Conservation (phyloP, 108 stramenopile genomes). For the Skeletonema tropicum region DNA sequence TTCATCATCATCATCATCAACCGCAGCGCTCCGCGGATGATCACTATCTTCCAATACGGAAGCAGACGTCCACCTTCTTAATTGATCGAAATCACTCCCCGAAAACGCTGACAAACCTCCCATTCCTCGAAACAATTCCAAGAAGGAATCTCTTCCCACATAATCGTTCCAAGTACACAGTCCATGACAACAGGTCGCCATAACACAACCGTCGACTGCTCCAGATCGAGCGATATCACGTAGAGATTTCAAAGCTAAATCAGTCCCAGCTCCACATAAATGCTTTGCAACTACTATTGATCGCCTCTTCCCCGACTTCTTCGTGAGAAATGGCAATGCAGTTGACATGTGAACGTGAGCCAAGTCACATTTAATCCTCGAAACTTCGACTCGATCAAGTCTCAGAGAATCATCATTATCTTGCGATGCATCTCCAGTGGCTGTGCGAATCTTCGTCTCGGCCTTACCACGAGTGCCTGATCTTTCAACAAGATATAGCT, state of each 20-base stretch:
- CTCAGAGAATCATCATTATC: slow-evolving; percentile 27
- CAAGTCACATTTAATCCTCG: slow-evolving; percentile 75
- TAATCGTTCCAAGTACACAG: slow-evolving; percentile 81
- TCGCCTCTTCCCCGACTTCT: slow-evolving; percentile 10
- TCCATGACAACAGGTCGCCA: slow-evolving; percentile 91
- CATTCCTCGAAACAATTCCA: slow-evolving; percentile 34
- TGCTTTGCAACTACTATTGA: slow-evolving; percentile 81
- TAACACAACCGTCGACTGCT: slow-evolving; percentile 61
- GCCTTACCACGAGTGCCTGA: slow-evolving; percentile 82
- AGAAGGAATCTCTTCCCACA: slow-evolving; percentile 74
- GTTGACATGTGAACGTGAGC: slow-evolving; percentile 69
- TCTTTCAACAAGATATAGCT: slow-evolving; percentile 75
- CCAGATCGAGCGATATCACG: slow-evolving; percentile 21
- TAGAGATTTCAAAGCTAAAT: slow-evolving; percentile 78
- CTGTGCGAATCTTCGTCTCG: slow-evolving; percentile 68
- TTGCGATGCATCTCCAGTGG: slow-evolving; percentile 12
- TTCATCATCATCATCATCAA: slow-evolving; percentile 27
- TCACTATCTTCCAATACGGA: slow-evolving; percentile 50
- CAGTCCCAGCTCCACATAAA: slow-evolving; percentile 81
- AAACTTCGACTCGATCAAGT: slow-evolving; percentile 58
- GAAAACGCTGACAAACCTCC: slow-evolving; percentile 61
- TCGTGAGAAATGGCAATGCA: slow-evolving; percentile 24
- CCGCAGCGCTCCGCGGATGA: slow-evolving; percentile 9
- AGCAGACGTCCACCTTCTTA: slow-evolving; percentile 75
- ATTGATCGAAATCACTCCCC: slow-evolving; percentile 66